Conservation (phyloP, 2,329 filamentous ascomycete genomes). For the Juglanconis oblonga region DNA sequence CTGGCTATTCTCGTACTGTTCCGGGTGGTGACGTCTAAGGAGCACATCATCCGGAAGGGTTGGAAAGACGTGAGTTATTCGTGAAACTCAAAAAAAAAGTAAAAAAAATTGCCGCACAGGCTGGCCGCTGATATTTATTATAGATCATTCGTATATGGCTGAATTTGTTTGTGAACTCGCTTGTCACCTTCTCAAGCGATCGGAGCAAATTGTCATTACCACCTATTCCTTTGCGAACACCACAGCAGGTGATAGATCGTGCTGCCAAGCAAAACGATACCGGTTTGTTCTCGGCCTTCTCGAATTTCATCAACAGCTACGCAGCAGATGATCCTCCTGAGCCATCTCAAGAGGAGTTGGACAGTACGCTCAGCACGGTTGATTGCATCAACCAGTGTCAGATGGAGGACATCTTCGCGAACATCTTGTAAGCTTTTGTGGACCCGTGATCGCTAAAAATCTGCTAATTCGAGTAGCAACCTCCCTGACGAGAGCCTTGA, state of each 20-base stretch:
- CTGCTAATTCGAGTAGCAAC: conserved; percentile 27
- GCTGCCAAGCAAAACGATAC: conserved; percentile 74
- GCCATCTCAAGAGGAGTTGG: conserved; percentile 93
- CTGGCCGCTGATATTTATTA: conserved; percentile 33
- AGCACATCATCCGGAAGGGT: conserved; percentile 69
- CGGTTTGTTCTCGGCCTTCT: conserved; percentile 89
- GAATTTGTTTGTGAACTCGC: conserved; percentile 92
- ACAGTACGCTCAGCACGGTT: conserved; percentile 90
- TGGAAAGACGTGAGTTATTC: conserved; percentile 70
- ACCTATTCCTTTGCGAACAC: conserved; percentile 83
- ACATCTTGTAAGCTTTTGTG: conserved; percentile 64
- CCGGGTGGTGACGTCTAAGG: conserved; percentile 82
- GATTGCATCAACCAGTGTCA: conserved; percentile 91
- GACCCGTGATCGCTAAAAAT: not conserved
- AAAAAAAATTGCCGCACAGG: not conserved
- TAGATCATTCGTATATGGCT: conserved; percentile 88
- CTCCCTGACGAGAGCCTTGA: conserved; percentile 36
- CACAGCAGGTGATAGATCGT: conserved; percentile 89
- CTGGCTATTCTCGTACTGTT: conserved; percentile 94
- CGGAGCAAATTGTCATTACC: conserved; percentile 68
- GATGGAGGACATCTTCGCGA: conserved; percentile 76
- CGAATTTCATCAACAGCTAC: conserved; percentile 97
- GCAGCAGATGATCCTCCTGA: conserved; percentile 97
- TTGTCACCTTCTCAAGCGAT: conserved; percentile 70
- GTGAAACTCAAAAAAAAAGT: no score